Base-by-base conservation (phyloP, 495 filamentous ascomycete genomes). In the Apiosordaria backusii region DNA sequence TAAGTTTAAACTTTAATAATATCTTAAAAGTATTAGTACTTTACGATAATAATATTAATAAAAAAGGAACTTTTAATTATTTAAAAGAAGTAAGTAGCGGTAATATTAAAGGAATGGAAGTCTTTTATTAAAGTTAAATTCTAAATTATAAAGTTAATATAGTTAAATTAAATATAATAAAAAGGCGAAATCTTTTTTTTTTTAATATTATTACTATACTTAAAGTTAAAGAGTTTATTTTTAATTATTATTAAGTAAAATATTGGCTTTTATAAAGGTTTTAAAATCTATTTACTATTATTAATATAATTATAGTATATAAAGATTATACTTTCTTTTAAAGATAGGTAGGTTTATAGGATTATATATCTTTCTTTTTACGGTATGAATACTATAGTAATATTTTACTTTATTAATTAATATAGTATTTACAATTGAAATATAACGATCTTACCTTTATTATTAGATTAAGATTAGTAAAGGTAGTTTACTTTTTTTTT, bases 301-400 rank as follows among this genome's bases (percentile, higher is more conserved):
- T 0, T 16, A 35, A 1, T 84, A 83, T 61, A 61, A 58, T 0
- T 68, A 73, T 24, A 74, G 77, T 3, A 65, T 65, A 0, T 50
- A 83, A 0, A 59, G 73, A 0, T 67, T 88, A 50, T 86, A 75
- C 74, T 67, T 84, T 0, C 74, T 85, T 57, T 86, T 81, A 60
- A 61, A 70, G 3, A 71, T 67, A 7, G 60, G 84, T 1, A 86
- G 86, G 62, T 57, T 40, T 0, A 61, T 84, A 0, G 85, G 73
- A 0, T 69, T 66, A 4, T 81, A 81, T 62, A 76, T 86, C 50
- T 27, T 68, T 0, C 82, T 83, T 57, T 76, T 78, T 0, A 40
- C 85, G 0, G 80, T 79, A 0, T 54, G 72, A 74, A 0, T 55
- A 85, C 2, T 24, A 69, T n/a, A 26, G 67, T n/a, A n/a, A n/a